Base-by-base conservation (phyloP, 2,329 filamentous ascomycete species). In the Penicillium capsulatum region DNA sequence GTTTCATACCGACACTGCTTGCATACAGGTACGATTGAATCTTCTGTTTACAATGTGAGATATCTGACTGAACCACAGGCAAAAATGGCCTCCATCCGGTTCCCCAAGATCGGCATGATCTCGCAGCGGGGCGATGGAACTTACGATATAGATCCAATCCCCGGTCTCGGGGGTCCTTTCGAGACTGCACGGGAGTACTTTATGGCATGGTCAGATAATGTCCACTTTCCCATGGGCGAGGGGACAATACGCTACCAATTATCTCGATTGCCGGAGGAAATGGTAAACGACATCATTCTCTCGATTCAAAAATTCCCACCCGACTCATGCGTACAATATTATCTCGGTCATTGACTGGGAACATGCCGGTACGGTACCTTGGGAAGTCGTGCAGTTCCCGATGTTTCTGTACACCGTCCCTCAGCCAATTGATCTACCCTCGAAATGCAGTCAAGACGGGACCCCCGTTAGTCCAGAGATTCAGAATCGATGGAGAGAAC, bases 151-250 rank as follows among this genome's bases (percentile, higher is more conserved):
- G 44, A 46, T 10, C 50, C 44, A 1, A 28, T 55, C 13, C 48
- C 46, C 14, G 42, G 40, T 9, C 19, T 55, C 2, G 44, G 45
- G 0, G 50, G 47, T 4, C 48, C 48, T 2, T 50, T 55, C 20
- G 30, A 45, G 13, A 52, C 46, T 20, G 50, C 52, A 31, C 33
- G 42, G 2, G 45, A 39, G 30, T 53, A 46, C 13, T 53, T 51
- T 31, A 27, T 40, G 13, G 48, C 46, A 8, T 53, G 46, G 52
- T 46, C 46, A 19, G 35, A 45, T 6, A 34, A 27, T 20, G 41
- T 42, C 27, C 40, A 38, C 14, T 45, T 51, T 3, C 41, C 38
- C 20, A 15, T 2, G 11, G 24, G 36, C 17, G 39, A 42, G 24
- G 40, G 45, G 4, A 20, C 34, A 13, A 49, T 51, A 6, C 31